phyloP scores from a whole-genome alignment of 169 alveolate genomes.

The Cryptosporidium sp. region DNA sequence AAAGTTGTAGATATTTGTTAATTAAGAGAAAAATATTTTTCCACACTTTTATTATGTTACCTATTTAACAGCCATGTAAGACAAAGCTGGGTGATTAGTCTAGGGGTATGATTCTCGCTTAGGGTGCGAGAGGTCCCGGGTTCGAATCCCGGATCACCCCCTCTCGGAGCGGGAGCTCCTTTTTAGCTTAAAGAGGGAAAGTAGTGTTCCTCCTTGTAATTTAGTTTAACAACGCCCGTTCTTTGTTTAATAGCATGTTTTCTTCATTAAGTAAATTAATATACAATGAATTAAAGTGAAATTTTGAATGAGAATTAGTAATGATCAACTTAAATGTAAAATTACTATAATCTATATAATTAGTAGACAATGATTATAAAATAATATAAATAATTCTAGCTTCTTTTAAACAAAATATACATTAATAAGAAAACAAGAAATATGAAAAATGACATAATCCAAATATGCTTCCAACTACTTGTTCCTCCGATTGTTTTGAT shows the following conservation, averaged over 20 bases:
- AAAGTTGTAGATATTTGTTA: neutral
- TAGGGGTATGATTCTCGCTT: slow-evolving; percentile 99
- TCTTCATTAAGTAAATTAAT: neutral
- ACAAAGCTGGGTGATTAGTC: slow-evolving; percentile 85
- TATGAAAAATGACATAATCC: slow-evolving; percentile 48
- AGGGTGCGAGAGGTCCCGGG: slow-evolving; percentile 99
- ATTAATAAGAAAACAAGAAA: slow-evolving; percentile 39
- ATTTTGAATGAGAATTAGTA: neutral
- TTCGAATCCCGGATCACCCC: slow-evolving; percentile 95
- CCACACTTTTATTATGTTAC: neutral
- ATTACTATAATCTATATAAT: neutral
- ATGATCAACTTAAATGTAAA: neutral
- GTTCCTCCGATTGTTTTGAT: slow-evolving; percentile 48
- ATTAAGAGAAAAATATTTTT: neutral
- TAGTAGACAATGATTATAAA: neutral
- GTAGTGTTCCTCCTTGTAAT: too few species aligned
- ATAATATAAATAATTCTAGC: neutral
- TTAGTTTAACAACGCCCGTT: too few species aligned
- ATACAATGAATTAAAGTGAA: neutral
- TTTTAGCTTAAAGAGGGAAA: neutral
- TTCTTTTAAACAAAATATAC: slow-evolving; percentile 57
- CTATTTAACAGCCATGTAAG: neutral
- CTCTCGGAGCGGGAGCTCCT: slow-evolving; percentile 30
- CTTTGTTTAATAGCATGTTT: too few species aligned
- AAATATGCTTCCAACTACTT: slow-evolving; percentile 53